Percentiles rank a stretch among this genome's conserved stretches.
These are phyloP conservation scores for Miscanthus lutarioriparius DNA, from an alignment of 176 grass and related monocot species.

Conservation along the genomic window DNA sequence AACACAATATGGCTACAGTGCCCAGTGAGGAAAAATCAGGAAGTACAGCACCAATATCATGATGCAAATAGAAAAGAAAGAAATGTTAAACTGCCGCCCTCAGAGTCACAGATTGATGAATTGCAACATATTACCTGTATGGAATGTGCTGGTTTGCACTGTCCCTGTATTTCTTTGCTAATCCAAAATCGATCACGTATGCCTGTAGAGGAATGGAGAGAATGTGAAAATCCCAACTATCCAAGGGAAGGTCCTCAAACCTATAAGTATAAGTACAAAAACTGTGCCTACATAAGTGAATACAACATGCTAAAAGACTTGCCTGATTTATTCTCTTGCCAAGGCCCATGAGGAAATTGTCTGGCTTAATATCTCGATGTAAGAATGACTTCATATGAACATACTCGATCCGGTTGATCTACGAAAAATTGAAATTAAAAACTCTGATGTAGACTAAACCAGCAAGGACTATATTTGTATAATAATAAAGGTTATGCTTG, in stretches of 20 bases:
- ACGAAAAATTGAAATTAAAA: constrained; percentile 15
- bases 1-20: constrained; percentile 8
- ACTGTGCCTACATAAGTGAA: neutral
- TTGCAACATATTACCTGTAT: constrained; percentile 58
- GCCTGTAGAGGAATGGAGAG: constrained; percentile 45
- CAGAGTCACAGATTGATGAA: constrained; percentile 3
- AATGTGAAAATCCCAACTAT: constrained; percentile 4
- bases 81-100: constrained; percentile 19
- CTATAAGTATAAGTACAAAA: neutral
- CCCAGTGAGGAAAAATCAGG: neutral
- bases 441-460: constrained; percentile 18
- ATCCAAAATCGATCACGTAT: constrained; percentile 92
- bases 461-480: constrained; percentile 22
- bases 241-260: neutral
- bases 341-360: constrained; percentile 97
- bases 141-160: constrained; percentile 78
- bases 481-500: neutral
- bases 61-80: neutral
- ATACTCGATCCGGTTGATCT: constrained; percentile 87
- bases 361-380: constrained; percentile 94
- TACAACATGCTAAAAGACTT: neutral
- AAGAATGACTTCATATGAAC: constrained; percentile 82
- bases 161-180: constrained; percentile 92
- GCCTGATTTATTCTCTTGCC: constrained; percentile 77
- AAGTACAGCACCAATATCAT: neutral